Evolutionary conservation across 1,284 basidiomycete genomes (phyloP).

Genomic region (Sanghuangporus weigelae): DNA sequence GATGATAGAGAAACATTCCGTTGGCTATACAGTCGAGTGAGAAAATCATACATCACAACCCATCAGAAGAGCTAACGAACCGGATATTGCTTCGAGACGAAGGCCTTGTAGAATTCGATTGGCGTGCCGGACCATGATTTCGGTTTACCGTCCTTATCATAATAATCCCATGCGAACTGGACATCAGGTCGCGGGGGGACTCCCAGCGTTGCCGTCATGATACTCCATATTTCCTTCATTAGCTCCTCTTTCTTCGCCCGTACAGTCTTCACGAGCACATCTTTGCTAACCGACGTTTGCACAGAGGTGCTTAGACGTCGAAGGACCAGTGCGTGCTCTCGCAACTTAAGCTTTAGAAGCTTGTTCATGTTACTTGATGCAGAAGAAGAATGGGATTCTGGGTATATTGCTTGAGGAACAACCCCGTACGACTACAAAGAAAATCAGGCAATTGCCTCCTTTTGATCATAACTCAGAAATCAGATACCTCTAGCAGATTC

Average conservation of each 20-base stretch:
- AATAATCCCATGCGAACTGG: slow-evolving; percentile 84
- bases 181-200: slow-evolving; percentile 72
- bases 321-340: slow-evolving; percentile 84
- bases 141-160: slow-evolving; percentile 77
- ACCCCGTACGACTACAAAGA: slow-evolving; percentile 68
- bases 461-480: not conserved
- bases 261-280: slow-evolving; percentile 43
- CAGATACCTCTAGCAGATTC: slow-evolving; percentile 66
- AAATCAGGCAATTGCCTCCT: not conserved
- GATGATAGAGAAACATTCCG: slow-evolving; percentile 85
- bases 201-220: slow-evolving; percentile 83
- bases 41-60: not conserved
- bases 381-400: slow-evolving; percentile 83
- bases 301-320: slow-evolving; percentile 56
- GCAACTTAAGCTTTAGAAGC: slow-evolving; percentile 84
- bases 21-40: slow-evolving; percentile 33
- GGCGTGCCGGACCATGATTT: slow-evolving; percentile 78
- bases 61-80: slow-evolving; percentile 29
- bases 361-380: slow-evolving; percentile 69
- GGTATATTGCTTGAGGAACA: slow-evolving; percentile 77
- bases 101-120: slow-evolving; percentile 70
- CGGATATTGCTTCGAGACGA: slow-evolving; percentile 50
- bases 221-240: slow-evolving; percentile 82
- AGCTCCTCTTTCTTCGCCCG: slow-evolving; percentile 81
- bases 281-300: slow-evolving; percentile 38